Evolutionary conservation across 495 filamentous ascomycete genomes (phyloP).

Genomic region (Tuber magnatum): DNA sequence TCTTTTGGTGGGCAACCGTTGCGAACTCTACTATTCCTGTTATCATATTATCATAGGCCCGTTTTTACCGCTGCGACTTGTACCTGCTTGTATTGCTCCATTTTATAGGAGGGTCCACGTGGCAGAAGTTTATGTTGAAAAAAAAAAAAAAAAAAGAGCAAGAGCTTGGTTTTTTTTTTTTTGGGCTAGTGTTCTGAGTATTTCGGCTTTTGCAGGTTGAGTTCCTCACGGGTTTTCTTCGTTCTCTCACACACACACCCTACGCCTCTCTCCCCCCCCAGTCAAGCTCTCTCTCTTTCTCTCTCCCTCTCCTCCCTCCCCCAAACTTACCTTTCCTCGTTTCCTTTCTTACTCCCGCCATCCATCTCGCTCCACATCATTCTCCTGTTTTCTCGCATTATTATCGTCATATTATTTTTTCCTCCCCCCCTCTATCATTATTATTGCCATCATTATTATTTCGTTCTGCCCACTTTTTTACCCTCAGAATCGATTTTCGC

Average conservation of each 20-base stretch:
- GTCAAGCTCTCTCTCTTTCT: background rate
- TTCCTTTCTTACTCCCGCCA: background rate
- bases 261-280: background rate
- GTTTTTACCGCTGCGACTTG: background rate
- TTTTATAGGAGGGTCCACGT: conserved; percentile 1
- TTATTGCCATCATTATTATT: background rate
- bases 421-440: background rate
- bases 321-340: background rate
- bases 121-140: conserved; percentile 1
- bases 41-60: background rate
- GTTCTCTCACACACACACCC: background rate
- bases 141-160: background rate
- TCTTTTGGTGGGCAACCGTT: background rate
- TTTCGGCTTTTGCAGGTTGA: conserved; percentile 2
- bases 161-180: background rate
- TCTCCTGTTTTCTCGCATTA: background rate
- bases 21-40: background rate
- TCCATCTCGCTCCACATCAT: conserved; percentile 4
- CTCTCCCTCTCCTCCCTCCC: background rate
- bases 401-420: background rate
- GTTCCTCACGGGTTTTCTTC: background rate
- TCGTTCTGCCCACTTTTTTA: background rate
- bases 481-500: background rate
- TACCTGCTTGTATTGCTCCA: conserved; percentile 4
- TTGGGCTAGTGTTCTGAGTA: conserved; percentile 1